A percentile compares a stretch with the other conserved stretches of the same genome.
These are phyloP conservation scores for Lepidium aucheri DNA, from an alignment of 345 rosid species.

Conservation along the genomic window DNA sequence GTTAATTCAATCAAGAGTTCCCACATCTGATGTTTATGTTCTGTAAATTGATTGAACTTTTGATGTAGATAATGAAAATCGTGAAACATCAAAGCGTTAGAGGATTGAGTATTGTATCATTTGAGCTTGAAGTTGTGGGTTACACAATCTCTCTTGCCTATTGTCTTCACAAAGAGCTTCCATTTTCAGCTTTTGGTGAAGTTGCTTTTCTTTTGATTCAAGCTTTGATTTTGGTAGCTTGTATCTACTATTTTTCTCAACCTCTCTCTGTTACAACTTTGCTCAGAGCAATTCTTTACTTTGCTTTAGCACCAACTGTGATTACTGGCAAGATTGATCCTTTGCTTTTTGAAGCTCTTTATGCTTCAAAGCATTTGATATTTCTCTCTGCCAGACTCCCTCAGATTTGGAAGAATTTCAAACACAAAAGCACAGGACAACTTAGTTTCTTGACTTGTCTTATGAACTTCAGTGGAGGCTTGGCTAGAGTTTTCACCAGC, in stretches of 20 bases:
- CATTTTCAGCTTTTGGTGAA: constrained; percentile 91
- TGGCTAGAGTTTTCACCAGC: constrained; percentile 81
- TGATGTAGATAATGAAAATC: constrained; percentile 60
- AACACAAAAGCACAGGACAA: constrained; percentile 77
- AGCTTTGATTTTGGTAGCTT: constrained; percentile 57
- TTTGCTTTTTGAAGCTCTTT: constrained; percentile 76
- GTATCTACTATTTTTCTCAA: constrained; percentile 54
- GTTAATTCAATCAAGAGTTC: not conserved
- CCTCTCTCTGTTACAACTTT: constrained; percentile 42
- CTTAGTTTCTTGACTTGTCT: constrained; percentile 82
- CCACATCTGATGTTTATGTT: not conserved
- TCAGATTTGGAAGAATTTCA: constrained; percentile 78
- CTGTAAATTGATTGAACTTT: not conserved
- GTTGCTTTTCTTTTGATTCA: constrained; percentile 71
- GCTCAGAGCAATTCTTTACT: constrained; percentile 43
- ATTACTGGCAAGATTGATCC: constrained; percentile 65
- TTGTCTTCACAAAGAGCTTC: constrained; percentile 74
- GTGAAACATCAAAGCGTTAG: constrained; percentile 60
- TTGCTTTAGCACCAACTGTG: constrained; percentile 68
- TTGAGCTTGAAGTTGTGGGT: constrained; percentile 85
- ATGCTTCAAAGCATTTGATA: constrained; percentile 77
- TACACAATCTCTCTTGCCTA: constrained; percentile 78
- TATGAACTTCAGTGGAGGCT: constrained; percentile 62
- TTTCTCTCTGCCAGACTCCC: constrained; percentile 79
- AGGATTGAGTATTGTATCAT: constrained; percentile 71